Evolutionary conservation across 2,329 filamentous ascomycete species (phyloP).

Genomic region (Fusarium sp.): DNA sequence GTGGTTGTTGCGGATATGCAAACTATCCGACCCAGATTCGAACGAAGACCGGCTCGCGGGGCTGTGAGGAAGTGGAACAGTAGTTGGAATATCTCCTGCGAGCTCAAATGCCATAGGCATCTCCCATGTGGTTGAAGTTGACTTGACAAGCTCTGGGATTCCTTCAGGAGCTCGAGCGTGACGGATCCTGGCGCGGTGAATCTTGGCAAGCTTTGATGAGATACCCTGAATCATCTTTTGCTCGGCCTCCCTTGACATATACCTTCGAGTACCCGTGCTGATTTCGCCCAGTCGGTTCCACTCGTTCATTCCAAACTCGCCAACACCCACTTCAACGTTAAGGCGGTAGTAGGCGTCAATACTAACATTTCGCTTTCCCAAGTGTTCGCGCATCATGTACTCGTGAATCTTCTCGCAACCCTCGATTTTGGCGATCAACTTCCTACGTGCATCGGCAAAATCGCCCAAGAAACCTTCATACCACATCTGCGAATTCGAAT

Average conservation of each 20-base stretch:
- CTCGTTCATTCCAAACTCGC: conserved; percentile 99
- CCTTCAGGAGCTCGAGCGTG: conserved; percentile 64
- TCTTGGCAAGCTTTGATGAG: conserved; percentile 84
- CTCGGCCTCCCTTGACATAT: conserved; percentile 79
- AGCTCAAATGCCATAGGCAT: conserved; percentile 68
- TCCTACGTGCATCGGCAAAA: conserved; percentile 88
- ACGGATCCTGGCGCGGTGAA: conserved; percentile 79
- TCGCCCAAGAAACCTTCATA: conserved; percentile 94
- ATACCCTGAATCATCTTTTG: conserved; percentile 82
- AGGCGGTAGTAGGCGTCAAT: conserved; percentile 93
- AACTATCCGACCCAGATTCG: conserved; percentile 66
- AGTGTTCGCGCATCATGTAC: conserved; percentile 83
- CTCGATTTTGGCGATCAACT: conserved; percentile 92
- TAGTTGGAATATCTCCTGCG: conserved; percentile 66
- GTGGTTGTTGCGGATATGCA: conserved; percentile 55
- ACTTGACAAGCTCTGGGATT: conserved; percentile 60
- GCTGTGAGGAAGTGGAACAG: conserved; percentile 53
- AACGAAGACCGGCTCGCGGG: conserved; percentile 65
- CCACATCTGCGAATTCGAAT: conserved; percentile 83
- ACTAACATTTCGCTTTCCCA: conserved; percentile 82
- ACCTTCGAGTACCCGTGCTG: conserved; percentile 89
- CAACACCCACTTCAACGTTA: conserved; percentile 97
- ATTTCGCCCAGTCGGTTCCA: conserved; percentile 96
- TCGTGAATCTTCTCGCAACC: conserved; percentile 93
- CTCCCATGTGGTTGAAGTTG: conserved; percentile 55